phyloP scores from a whole-genome alignment of 805 yeast species.

The Myxozyma udenii region DNA sequence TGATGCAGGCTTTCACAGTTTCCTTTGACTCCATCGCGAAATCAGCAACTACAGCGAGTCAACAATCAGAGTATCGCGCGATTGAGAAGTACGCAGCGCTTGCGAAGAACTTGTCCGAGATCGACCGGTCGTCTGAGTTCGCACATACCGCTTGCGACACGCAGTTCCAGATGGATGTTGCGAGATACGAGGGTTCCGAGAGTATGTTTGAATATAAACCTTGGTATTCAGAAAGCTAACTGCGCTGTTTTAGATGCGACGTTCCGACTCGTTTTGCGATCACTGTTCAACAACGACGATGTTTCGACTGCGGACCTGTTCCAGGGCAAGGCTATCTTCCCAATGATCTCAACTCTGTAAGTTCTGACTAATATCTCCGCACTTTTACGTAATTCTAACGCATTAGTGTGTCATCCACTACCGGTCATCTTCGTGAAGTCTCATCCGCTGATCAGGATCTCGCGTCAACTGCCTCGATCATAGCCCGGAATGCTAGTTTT shows the following conservation, averaged over 20 bases:
- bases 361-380: too few relatives aligned
- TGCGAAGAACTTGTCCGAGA: too few relatives aligned
- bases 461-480: background rate
- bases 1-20: too few relatives aligned
- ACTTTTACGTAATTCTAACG: too few relatives aligned
- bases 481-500: background rate
- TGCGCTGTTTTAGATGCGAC: background rate
- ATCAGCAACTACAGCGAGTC: too few relatives aligned
- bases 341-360: too few relatives aligned
- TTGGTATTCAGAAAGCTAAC: too few relatives aligned
- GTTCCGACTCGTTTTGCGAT: background rate
- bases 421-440: background rate
- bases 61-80: too few relatives aligned
- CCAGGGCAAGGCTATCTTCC: background rate
- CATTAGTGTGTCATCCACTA: background rate
- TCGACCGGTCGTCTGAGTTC: too few relatives aligned
- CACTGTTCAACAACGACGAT: background rate
- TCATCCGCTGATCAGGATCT: background rate
- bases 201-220: background rate
- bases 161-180: background rate
- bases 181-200: background rate
- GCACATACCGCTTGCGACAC: too few relatives aligned
- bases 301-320: background rate
- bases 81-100: too few relatives aligned
- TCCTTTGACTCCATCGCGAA: too few relatives aligned